Conservation (phyloP, 331 rosid species). For the Acacia concinna region DNA sequence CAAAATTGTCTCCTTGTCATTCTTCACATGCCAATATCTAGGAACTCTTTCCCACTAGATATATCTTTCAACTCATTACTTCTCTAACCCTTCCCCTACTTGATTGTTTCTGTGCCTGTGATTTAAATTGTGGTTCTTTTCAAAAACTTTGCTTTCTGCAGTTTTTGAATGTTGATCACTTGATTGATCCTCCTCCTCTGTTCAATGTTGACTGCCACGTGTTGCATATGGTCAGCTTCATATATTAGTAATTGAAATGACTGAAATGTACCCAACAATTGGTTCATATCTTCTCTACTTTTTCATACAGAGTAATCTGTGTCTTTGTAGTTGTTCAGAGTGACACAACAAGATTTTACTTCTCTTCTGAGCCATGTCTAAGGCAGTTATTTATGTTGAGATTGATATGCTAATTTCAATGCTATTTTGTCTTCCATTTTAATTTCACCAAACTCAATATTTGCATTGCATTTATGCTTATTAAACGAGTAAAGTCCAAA, state of each 20-base stretch:
- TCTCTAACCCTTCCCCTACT: neutral
- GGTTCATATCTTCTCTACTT: neutral
- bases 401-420: too few relatives aligned
- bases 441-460: too few relatives aligned
- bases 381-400: too few relatives aligned
- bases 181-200: neutral
- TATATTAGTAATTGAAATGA: neutral
- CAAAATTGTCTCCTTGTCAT: neutral
- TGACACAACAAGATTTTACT: neutral
- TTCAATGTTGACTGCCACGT: neutral
- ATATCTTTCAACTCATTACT: neutral
- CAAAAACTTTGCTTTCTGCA: neutral
- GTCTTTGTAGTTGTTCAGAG: neutral
- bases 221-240: neutral
- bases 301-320: neutral
- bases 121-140: neutral
- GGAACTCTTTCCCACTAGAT: neutral
- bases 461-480: too few relatives aligned
- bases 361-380: too few relatives aligned
- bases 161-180: neutral
- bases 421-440: too few relatives aligned
- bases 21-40: neutral
- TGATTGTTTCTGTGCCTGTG: neutral
- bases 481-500: too few relatives aligned
- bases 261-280: neutral